Base-by-base conservation (phyloP, 2,329 filamentous ascomycete genomes). In the Pseudogymnoascus sp. region DNA sequence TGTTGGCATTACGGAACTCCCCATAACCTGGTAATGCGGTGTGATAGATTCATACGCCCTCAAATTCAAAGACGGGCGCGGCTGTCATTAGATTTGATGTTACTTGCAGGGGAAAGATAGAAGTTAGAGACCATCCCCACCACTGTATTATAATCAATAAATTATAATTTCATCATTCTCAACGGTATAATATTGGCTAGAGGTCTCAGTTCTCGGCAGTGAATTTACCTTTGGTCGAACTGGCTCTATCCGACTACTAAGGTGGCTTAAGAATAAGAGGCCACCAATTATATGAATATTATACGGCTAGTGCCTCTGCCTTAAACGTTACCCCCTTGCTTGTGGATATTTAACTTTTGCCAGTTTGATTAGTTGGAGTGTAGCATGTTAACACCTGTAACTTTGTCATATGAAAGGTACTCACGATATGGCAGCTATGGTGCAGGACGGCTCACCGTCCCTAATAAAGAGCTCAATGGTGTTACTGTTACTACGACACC, bases 381-480 rank as follows among this genome's bases (percentile, higher is more conserved):
- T 21, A 13, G 39, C 3, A 45, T 45, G 26, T 45, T 26, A 15
- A 41, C 5, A 26, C 60, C n/a, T 9, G 9, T 39, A 3, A 39
- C 4, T 39, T 39, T 12, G 21, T 19, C 37, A 39, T 6, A 67
- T 26, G 18, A 39, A 9, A 2, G 9, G 37, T 9, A 21, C 37
- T 39, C 5, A 39, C 9, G 1, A 12, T 3, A 39, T 3, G 71
- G 70, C 3, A 68, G 68, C 38, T 65, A 65, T 37, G 61, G 66
- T 3, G 70, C 69, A 26, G 69, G 71, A 15, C 71, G 71, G 45
- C 71, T 77, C 1, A 77, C 77, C 1, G 70, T 79, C 58, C 76
- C 75, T 8, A 78, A 79, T 71, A 75, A 70, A 63, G 74, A 75
- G 34, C 73, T 79, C 61, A 71, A 79, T 59, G 76, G 77, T 5